phyloP scores from a whole-genome alignment of 2,329 filamentous ascomycete genomes.

The Fusarium decemcellulare region DNA sequence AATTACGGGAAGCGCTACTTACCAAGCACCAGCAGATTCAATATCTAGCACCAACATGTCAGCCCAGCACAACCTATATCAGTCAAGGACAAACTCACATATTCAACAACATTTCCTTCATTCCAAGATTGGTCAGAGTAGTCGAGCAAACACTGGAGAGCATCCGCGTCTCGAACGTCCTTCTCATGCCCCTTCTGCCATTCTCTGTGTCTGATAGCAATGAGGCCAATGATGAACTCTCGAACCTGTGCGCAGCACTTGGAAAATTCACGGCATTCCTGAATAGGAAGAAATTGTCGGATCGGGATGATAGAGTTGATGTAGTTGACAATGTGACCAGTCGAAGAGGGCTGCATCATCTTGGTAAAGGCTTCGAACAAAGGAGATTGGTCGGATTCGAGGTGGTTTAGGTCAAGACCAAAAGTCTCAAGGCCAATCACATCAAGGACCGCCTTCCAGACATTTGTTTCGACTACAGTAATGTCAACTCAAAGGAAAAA shows the following conservation, averaged over 20 bases:
- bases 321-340: slow-evolving; percentile 48
- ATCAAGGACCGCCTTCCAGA: slow-evolving; percentile 53
- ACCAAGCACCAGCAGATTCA: slow-evolving; percentile 61
- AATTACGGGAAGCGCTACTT: neutral
- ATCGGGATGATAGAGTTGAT: slow-evolving; percentile 54
- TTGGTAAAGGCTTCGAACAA: slow-evolving; percentile 40
- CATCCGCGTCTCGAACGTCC: slow-evolving; percentile 23
- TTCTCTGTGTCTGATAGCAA: slow-evolving; percentile 20
- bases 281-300: slow-evolving; percentile 53
- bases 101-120: slow-evolving; percentile 48
- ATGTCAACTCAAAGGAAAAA: slow-evolving; percentile 13
- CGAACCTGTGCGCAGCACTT: slow-evolving; percentile 48
- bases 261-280: slow-evolving; percentile 54
- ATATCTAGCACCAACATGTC: slow-evolving; percentile 53
- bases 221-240: slow-evolving; percentile 46
- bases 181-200: slow-evolving; percentile 9
- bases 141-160: slow-evolving; percentile 54
- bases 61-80: slow-evolving; percentile 18
- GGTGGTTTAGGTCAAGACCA: slow-evolving; percentile 53
- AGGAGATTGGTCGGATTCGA: slow-evolving; percentile 45
- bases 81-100: slow-evolving; percentile 24
- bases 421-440: slow-evolving; percentile 53
- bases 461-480: slow-evolving; percentile 42
- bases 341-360: slow-evolving; percentile 45
- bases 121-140: slow-evolving; percentile 42